Evolutionary conservation across 495 filamentous ascomycete genomes (phyloP), one percentile per base, ranked within the genome.

Genomic region (Chaetomium fimeti): DNA sequence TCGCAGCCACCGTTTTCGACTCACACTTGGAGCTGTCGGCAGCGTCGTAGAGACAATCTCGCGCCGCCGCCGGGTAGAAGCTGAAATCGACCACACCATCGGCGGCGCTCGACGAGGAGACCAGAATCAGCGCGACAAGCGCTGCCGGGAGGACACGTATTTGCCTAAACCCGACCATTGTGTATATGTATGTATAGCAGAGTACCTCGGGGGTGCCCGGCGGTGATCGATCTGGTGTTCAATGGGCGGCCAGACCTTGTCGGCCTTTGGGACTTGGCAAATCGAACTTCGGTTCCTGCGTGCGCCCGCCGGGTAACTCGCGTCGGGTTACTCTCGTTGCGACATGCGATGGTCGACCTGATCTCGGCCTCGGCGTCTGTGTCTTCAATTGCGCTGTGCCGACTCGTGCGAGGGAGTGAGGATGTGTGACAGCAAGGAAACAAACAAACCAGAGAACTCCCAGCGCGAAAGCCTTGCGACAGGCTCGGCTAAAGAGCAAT

Each of bases 11-110:
- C 2, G 75, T 72, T 15, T 60, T 66, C 5, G 73, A 69, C 24
- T 64, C 59, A 59, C 80, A 81, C 25, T 68, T 49, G 57, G 71
- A 74, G 8, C 55, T 15, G 45, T 72, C 61, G 11, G 78, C 72
- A 20, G 78, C 68, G 32, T 72, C 24, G 67, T 67, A 70, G 24
- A 81, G 63, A 53, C 80, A 82, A 47, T 68, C 38, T 43, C 77
- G 78, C 2, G 80, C 72, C 43, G 57, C 62, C 53, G 65, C 12
- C 1, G 80, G 80, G 65, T 81, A 82, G 47, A 77, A 64, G 27
- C 68, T 68, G 69, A 81, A 82, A 68, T 81, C 72, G 68, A 75
- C 72, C 5, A 69, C 20, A 49, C 70, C 27, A n/a, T 58, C 69
- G 18, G 25, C 15, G 15, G 66, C 68, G 45, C 57, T 62, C 12